Evolutionary conservation across 352 stramenopile species (phyloP).

Genomic region (Globisporangium okanoganense): DNA sequence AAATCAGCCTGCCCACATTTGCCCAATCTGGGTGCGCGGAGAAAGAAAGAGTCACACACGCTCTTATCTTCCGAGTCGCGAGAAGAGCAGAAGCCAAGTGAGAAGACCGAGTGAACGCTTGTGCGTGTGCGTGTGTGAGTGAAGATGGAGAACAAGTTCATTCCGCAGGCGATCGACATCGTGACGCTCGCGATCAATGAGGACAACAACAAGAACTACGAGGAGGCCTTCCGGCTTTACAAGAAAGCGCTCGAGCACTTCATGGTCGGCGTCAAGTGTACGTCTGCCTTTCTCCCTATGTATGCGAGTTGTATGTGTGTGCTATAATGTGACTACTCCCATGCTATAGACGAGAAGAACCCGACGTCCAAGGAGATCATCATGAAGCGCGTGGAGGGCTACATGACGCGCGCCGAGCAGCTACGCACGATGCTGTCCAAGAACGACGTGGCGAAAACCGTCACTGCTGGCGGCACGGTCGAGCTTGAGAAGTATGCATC

Average conservation of each 20-base stretch:
- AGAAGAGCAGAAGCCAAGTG: neutral
- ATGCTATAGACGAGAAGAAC: conserved; percentile 85
- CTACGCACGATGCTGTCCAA: conserved; percentile 81
- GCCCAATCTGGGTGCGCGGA: conserved; percentile 4
- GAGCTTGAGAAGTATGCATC: conserved; percentile 71
- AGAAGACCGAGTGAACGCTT: neutral
- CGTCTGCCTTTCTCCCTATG: neutral
- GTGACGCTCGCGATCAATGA: conserved; percentile 84
- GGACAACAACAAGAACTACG: conserved; percentile 89
- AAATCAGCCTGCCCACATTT: neutral
- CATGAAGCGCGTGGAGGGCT: conserved; percentile 87
- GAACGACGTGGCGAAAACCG: conserved; percentile 42
- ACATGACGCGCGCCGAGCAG: conserved; percentile 89
- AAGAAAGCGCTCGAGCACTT: conserved; percentile 89
- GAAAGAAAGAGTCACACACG: neutral
- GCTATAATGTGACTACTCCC: neutral
- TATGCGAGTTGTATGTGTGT: neutral
- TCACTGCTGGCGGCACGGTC: conserved; percentile 45
- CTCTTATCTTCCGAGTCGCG: neutral
- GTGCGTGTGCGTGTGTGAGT: neutral
- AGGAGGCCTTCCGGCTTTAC: conserved; percentile 84
- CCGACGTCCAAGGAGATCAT: conserved; percentile 88
- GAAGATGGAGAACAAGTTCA: conserved; percentile 90
- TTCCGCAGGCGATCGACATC: conserved; percentile 88
- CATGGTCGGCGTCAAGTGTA: conserved; percentile 88